phyloP scores from a whole-genome alignment of 345 rosid genomes.

The Melastoma malabathricum region DNA sequence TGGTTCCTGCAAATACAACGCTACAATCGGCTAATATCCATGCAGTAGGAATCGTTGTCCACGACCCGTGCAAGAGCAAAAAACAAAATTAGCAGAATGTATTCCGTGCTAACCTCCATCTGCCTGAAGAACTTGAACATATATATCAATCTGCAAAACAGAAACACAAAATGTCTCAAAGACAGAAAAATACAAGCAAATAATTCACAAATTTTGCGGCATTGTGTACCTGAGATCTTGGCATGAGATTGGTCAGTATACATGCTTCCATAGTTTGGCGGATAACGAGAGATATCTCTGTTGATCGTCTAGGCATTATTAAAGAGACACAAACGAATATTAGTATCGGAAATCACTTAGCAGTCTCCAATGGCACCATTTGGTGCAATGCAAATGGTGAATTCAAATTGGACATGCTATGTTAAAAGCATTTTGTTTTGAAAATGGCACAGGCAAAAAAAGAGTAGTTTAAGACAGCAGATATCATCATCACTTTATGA shows the following conservation, averaged over 20 bases:
- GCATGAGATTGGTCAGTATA: constrained; percentile 70
- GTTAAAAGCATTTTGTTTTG: too few relatives aligned
- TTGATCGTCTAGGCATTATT: constrained; percentile 52
- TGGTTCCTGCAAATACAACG: constrained; percentile 40
- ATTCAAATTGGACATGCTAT: too few relatives aligned
- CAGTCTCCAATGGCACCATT: too few relatives aligned
- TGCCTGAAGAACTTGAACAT: constrained; percentile 93
- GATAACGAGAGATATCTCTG: constrained; percentile 78
- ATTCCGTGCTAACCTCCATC: constrained; percentile 64
- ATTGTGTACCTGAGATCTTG: constrained; percentile 70
- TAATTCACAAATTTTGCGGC: not conserved
- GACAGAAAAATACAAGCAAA: not conserved
- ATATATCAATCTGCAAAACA: constrained; percentile 70
- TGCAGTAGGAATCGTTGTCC: too few relatives aligned
- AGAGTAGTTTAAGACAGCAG: too few relatives aligned
- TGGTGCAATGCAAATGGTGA: too few relatives aligned
- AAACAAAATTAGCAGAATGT: not conserved
- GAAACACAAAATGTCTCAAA: not conserved
- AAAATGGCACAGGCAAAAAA: too few relatives aligned
- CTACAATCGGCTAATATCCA: not conserved
- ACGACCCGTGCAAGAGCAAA: not conserved
- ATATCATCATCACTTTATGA: too few relatives aligned
- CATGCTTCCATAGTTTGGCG: constrained; percentile 95
- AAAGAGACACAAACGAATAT: too few relatives aligned
- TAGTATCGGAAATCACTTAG: too few relatives aligned